These are phyloP conservation scores for Aphanomyces euteiches DNA, from an alignment of 352 stramenopile species.

Conservation along the genomic window DNA sequence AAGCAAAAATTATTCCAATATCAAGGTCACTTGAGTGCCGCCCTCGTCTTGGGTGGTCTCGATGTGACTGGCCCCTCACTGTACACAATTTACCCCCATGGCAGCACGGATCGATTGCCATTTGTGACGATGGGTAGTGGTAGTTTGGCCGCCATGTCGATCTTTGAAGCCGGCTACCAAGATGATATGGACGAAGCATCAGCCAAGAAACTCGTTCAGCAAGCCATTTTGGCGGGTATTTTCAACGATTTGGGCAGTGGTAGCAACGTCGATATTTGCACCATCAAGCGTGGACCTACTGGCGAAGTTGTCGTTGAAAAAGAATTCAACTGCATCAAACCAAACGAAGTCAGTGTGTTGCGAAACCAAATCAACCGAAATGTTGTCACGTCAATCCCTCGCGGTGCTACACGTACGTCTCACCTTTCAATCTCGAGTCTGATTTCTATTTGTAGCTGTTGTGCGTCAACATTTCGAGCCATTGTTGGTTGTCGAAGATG, in stretches of 20 bases:
- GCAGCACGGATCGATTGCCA: slow-evolving; percentile 93
- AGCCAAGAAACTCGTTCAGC: slow-evolving; percentile 94
- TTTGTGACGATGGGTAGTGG: slow-evolving; percentile 99
- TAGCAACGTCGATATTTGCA: slow-evolving; percentile 95
- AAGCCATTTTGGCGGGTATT: slow-evolving; percentile 95
- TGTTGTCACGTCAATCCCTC: slow-evolving; percentile 76
- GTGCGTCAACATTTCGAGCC: slow-evolving; percentile 27
- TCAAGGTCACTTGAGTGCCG: slow-evolving; percentile 94
- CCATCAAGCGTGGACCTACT: slow-evolving; percentile 89
- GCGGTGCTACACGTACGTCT: slow-evolving; percentile 70
- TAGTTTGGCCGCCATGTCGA: slow-evolving; percentile 96
- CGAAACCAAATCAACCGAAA: slow-evolving; percentile 82
- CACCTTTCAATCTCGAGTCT: neutral
- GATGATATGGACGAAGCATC: slow-evolving; percentile 95
- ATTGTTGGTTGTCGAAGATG: slow-evolving; percentile 24
- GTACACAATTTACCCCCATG: slow-evolving; percentile 98
- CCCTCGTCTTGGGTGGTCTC: slow-evolving; percentile 96
- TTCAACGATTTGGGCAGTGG: slow-evolving; percentile 98
- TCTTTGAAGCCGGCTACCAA: slow-evolving; percentile 94
- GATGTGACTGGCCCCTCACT: slow-evolving; percentile 94
- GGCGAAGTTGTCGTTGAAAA: slow-evolving; percentile 81
- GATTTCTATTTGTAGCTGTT: slow-evolving; percentile 7
- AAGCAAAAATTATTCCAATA: slow-evolving; percentile 97
- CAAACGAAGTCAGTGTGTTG: slow-evolving; percentile 89
- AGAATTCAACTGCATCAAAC: slow-evolving; percentile 90